These are phyloP conservation scores for Wallacemonas sp. DNA, from an alignment of 208 protist species.

Conservation along the genomic window DNA sequence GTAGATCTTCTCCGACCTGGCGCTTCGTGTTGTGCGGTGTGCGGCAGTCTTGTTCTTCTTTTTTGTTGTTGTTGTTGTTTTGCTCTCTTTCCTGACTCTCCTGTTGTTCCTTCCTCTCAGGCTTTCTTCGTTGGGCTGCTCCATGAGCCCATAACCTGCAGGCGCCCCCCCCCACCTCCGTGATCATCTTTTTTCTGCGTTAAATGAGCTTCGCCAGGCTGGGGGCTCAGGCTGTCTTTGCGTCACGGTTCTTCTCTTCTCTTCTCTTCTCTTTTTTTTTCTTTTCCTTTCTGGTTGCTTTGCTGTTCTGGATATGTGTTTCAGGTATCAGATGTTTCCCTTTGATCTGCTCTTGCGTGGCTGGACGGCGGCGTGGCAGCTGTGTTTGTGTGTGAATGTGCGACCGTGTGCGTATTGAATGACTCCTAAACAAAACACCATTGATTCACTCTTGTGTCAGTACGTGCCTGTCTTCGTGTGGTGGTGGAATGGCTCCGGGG, in stretches of 20 bases:
- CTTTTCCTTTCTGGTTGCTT: not conserved
- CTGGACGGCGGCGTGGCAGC: too few relatives aligned
- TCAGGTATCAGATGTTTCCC: too few relatives aligned
- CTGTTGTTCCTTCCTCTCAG: not conserved
- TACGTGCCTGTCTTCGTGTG: too few relatives aligned
- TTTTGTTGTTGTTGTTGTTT: not conserved
- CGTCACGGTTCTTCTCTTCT: not conserved
- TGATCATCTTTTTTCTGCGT: too few relatives aligned
- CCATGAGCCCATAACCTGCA: not conserved
- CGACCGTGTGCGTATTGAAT: too few relatives aligned
- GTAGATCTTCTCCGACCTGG: conserved; percentile 13
- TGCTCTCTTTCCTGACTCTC: not conserved
- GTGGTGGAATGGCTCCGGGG: too few relatives aligned
- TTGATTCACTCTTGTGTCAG: too few relatives aligned
- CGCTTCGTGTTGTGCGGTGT: not conserved
- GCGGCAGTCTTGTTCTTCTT: not conserved
- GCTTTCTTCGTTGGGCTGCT: not conserved
- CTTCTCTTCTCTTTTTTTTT: not conserved
- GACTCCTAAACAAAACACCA: too few relatives aligned
- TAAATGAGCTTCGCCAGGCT: too few relatives aligned
- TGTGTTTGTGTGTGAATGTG: too few relatives aligned
- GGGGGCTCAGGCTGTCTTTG: too few relatives aligned
- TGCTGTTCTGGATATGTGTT: not conserved
- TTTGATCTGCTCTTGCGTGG: too few relatives aligned
- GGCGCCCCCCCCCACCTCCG: not conserved